Evolutionary conservation across 495 filamentous ascomycete species (phyloP).

Genomic region (Articulospora tetracladia): DNA sequence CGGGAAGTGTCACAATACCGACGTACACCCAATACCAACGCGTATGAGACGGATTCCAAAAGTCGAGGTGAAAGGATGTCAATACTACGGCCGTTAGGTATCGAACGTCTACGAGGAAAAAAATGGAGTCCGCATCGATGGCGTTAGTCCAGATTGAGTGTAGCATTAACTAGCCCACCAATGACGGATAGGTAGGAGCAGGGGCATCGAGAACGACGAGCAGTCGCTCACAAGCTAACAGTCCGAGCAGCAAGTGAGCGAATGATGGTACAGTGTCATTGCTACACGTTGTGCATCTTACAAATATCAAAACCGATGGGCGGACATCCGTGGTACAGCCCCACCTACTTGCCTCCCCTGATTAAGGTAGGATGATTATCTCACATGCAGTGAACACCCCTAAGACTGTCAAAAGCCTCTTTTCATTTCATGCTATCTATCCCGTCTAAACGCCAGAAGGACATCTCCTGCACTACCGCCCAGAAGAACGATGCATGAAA

Average conservation of each 20-base stretch:
- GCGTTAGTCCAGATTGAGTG: background rate
- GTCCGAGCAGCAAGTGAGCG: no score
- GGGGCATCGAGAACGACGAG: background rate
- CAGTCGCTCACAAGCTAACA: no score
- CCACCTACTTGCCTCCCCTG: no score
- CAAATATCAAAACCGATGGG: background rate
- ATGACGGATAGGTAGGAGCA: background rate
- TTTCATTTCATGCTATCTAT: conserved; percentile 25
- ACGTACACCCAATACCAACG: background rate
- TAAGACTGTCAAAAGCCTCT: background rate
- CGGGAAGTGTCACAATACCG: background rate
- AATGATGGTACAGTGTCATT: no score
- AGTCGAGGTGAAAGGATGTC: background rate
- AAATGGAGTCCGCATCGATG: background rate
- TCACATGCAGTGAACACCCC: background rate
- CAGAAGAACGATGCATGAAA: conserved; percentile 6
- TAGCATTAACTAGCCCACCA: background rate
- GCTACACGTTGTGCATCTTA: no score
- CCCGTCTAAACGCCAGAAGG: conserved; percentile 24
- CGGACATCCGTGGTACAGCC: no score
- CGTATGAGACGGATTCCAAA: background rate
- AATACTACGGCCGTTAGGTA: background rate
- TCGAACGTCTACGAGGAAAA: background rate
- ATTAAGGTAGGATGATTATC: no score
- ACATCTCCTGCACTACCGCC: conserved; percentile 4